Conservation (phyloP, 371 early-diverging fungal genomes). For the Mucor racemosus region DNA sequence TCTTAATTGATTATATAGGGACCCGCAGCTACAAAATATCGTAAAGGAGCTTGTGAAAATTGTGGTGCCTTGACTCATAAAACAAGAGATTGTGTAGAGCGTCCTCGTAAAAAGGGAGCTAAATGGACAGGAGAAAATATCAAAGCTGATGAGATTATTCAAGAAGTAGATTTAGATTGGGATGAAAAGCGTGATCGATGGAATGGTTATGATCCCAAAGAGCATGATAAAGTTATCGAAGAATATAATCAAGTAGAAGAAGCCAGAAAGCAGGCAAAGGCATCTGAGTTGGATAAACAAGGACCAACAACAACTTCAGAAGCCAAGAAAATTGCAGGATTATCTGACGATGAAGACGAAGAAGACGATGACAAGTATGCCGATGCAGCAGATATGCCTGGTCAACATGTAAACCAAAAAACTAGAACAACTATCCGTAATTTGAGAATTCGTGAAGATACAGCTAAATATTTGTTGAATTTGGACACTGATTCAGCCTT, state of each 20-base stretch:
- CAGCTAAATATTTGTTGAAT: conserved; percentile 96
- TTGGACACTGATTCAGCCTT: conserved; percentile 93
- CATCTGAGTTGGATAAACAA: conserved; percentile 76
- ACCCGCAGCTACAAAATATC: conserved; percentile 87
- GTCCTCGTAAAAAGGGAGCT: conserved; percentile 91
- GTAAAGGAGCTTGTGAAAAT: conserved; percentile 96
- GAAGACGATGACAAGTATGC: conserved; percentile 94
- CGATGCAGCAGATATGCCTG: conserved; percentile 87
- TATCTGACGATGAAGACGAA: conserved; percentile 73
- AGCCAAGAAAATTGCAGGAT: conserved; percentile 58
- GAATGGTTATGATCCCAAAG: conserved; percentile 94
- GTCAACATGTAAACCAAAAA: conserved; percentile 90
- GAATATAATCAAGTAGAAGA: conserved; percentile 94
- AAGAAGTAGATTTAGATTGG: conserved; percentile 80
- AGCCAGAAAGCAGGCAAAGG: conserved; percentile 81
- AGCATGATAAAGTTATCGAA: conserved; percentile 78
- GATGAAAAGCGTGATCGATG: conserved; percentile 97
- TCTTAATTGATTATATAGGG: conserved; percentile 43
- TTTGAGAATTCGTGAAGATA: conserved; percentile 97
- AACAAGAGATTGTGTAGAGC: conserved; percentile 92
- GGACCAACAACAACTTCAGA: conserved; percentile 60
- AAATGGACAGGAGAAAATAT: conserved; percentile 88
- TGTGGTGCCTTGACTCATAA: conserved; percentile 96
- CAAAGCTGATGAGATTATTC: conserved; percentile 85
- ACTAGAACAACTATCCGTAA: conserved; percentile 94